These are phyloP conservation scores for Besnoitia besnoiti DNA, from an alignment of 169 alveolate species.

Conservation along the genomic window DNA sequence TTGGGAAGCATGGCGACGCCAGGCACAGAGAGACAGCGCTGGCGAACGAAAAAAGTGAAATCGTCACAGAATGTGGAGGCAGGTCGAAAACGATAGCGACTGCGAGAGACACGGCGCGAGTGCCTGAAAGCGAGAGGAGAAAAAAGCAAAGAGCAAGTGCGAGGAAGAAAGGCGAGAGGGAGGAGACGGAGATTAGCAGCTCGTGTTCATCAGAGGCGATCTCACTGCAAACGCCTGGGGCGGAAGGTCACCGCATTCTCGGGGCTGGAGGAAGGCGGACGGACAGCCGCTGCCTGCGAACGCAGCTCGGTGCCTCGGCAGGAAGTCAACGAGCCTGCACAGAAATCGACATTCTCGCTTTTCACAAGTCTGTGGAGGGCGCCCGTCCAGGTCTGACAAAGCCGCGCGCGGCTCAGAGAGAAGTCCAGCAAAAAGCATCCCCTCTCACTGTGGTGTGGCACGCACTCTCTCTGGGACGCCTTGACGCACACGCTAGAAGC, in stretches of 20 bases:
- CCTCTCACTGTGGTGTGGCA: too few species aligned
- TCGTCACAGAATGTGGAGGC: neutral
- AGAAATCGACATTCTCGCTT: too few species aligned
- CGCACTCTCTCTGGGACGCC: too few species aligned
- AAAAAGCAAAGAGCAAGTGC: neutral
- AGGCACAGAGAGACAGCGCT: neutral
- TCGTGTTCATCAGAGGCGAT: neutral
- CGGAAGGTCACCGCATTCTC: neutral
- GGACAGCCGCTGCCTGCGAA: neutral
- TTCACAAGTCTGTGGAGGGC: too few species aligned
- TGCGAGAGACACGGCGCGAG: neutral
- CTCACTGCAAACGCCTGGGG: neutral
- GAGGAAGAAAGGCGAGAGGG: neutral
- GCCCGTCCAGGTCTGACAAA: too few species aligned
- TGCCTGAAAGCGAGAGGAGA: neutral
- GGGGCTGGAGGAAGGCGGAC: neutral
- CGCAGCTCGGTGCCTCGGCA: neutral
- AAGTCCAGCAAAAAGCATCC: too few species aligned
- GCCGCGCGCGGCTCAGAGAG: too few species aligned
- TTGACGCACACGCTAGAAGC: too few species aligned
- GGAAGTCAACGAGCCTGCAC: neutral
- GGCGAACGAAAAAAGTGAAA: neutral
- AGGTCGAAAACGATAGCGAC: neutral
- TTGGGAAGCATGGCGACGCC: neutral
- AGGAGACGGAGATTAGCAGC: too few species aligned